A percentile compares a stretch with the other conserved stretches of the same genome.
phyloP scores from a whole-genome alignment of 805 yeast genomes.

The Candida pini region DNA sequence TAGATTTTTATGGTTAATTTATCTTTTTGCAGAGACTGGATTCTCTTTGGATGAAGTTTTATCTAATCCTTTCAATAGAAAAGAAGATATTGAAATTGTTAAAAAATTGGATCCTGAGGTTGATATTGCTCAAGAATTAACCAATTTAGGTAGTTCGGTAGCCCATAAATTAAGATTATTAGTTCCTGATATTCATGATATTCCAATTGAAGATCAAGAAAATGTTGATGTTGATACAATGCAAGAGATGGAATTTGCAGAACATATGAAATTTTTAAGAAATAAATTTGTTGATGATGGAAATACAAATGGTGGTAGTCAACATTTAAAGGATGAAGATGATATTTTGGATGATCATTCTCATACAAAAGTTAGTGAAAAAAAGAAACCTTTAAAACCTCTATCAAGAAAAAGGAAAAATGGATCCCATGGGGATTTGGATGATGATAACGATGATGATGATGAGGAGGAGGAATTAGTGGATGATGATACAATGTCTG shows the following conservation, averaged over 20 bases:
- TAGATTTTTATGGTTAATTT: slow-evolving; percentile 78
- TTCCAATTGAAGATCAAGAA: not conserved
- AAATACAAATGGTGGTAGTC: slow-evolving; percentile 9
- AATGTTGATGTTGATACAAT: slow-evolving; percentile 34
- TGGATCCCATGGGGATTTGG: too few relatives aligned
- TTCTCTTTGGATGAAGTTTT: slow-evolving; percentile 41
- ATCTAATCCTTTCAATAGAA: slow-evolving; percentile 27
- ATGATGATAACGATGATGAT: slow-evolving; percentile 16
- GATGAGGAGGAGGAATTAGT: slow-evolving; percentile 3
- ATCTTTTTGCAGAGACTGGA: slow-evolving; percentile 72
- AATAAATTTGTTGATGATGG: slow-evolving; percentile 23
- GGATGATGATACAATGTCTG: too few relatives aligned
- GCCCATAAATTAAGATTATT: slow-evolving; percentile 21
- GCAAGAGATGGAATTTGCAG: slow-evolving; percentile 42
- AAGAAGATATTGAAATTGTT: slow-evolving; percentile 1
- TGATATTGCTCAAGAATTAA: slow-evolving; percentile 18
- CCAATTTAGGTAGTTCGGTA: slow-evolving; percentile 13
- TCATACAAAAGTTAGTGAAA: too few relatives aligned
- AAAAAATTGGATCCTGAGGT: slow-evolving; percentile 7
- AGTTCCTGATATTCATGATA: slow-evolving; percentile 16
- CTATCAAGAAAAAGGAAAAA: too few relatives aligned
- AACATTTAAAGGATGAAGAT: not conserved
- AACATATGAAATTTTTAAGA: slow-evolving; percentile 41
- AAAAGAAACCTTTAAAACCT: too few relatives aligned
- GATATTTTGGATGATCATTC: not conserved